phyloP scores from a whole-genome alignment of 305 asterid genomes.

The Fraxinus albicans region DNA sequence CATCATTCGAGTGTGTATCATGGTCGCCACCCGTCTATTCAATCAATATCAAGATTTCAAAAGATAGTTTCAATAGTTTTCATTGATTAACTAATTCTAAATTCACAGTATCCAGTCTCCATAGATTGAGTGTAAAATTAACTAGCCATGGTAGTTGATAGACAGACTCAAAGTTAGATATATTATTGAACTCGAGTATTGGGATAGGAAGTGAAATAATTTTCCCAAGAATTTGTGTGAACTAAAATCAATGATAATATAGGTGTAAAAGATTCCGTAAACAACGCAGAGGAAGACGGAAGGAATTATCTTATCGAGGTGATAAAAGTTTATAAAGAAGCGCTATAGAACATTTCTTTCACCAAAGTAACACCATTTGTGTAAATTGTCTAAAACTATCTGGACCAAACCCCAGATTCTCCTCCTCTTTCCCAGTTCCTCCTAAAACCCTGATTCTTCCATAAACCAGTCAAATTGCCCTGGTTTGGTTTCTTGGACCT shows the following conservation, averaged over 20 bases:
- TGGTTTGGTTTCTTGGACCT: background rate
- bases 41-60: background rate
- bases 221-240: background rate
- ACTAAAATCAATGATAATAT: background rate
- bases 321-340: background rate
- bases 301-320: no score
- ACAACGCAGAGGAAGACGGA: no score
- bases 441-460: background rate
- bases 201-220: background rate
- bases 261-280: background rate
- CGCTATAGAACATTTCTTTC: background rate
- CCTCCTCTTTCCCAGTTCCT: background rate
- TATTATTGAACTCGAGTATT: background rate
- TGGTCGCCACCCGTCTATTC: background rate
- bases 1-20: background rate
- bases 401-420: background rate
- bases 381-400: background rate
- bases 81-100: background rate
- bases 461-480: background rate
- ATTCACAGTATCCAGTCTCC: background rate
- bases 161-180: no score
- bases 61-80: background rate
- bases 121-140: background rate
- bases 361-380: background rate
- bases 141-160: background rate